Evolutionary conservation across 2,329 filamentous ascomycete genomes (phyloP).

Genomic region (Fusarium veterinarium): DNA sequence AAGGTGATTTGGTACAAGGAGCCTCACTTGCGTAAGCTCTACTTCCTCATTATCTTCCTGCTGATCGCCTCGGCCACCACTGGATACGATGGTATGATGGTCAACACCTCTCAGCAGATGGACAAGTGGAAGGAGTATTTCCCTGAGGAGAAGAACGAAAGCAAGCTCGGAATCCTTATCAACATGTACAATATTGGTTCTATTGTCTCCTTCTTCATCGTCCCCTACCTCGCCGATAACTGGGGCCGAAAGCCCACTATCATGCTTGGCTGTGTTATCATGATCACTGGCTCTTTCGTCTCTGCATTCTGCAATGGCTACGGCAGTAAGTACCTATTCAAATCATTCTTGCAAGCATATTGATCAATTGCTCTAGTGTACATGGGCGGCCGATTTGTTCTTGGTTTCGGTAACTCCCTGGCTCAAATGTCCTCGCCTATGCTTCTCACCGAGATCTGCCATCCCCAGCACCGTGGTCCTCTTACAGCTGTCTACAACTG

Average conservation of each 20-base stretch:
- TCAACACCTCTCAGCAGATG: constrained; percentile 70
- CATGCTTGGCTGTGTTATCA: constrained; percentile 56
- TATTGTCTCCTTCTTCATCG: constrained; percentile 59
- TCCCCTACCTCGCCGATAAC: constrained; percentile 58
- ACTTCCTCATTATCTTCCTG: constrained; percentile 63
- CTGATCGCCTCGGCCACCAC: constrained; percentile 71
- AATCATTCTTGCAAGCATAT: background rate
- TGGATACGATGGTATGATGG: constrained; percentile 70
- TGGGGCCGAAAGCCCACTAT: constrained; percentile 59
- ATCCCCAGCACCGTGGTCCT: constrained; percentile 74
- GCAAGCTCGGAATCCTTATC: constrained; percentile 61
- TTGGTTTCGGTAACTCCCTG: constrained; percentile 74
- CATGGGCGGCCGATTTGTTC: constrained; percentile 53
- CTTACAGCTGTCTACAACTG: constrained; percentile 76
- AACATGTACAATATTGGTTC: constrained; percentile 65
- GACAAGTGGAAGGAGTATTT: constrained; percentile 65
- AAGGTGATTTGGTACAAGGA: constrained; percentile 67
- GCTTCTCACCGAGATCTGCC: constrained; percentile 73
- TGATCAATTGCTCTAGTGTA: constrained; percentile 48
- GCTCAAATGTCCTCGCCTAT: constrained; percentile 73
- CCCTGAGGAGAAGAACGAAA: constrained; percentile 51
- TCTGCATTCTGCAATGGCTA: constrained; percentile 58
- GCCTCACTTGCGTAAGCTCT: constrained; percentile 67
- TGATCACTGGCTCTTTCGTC: constrained; percentile 58
- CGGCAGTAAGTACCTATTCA: constrained; percentile 51